Base-by-base conservation (phyloP, 441 rosid genomes). In the Populus trichocarpa region DNA sequence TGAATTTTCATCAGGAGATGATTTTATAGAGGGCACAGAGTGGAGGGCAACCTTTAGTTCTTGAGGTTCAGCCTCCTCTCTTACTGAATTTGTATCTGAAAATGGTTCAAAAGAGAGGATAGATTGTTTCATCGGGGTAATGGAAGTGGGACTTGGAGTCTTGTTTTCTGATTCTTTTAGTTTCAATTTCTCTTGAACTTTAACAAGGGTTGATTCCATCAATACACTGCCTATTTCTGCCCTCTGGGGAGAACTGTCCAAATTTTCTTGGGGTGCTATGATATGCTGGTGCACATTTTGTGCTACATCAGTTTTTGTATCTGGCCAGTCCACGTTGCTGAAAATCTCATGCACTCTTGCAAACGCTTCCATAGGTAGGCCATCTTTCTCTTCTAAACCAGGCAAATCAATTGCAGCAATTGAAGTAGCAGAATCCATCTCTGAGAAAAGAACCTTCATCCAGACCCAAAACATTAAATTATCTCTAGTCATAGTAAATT, bases 351-450 rank as follows among this genome's bases (percentile, higher is more conserved):
- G 88, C 80, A 88, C 95, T 88, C 86, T 90, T 71, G 94, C 91
- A 90, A 90, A 92, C 75, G 90, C 98, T 90, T 92, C 98, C 82
- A 87, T 78, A 30, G 97, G 90, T 80, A 91, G 89, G 77, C 93
- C 95, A 77, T 90, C 94, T 84, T 88, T 91, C 73, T 89, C 95
- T 83, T 90, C 98, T 75, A 81, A 72, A 80, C 84, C 83, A 1
- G 87, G 88, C 67, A 87, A 81, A 87, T 88, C 94, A 85, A 88
- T 53, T 70, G 89, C 80, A 83, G 80, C 81, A 82, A 82, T 77
- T 82, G 89, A 81, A 46, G 87, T 81, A 80, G 86, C 83, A 74
- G 90, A 79, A 85, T 85, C 92, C 97, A 90, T 90, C 77, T 94
- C 97, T 30, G 98, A 91, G 83, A 94, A 94, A 67, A 91, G 81